These are phyloP conservation scores for Phalaenopsis hybrid DNA, from an alignment of 116 monocot species.

Conservation along the genomic window DNA sequence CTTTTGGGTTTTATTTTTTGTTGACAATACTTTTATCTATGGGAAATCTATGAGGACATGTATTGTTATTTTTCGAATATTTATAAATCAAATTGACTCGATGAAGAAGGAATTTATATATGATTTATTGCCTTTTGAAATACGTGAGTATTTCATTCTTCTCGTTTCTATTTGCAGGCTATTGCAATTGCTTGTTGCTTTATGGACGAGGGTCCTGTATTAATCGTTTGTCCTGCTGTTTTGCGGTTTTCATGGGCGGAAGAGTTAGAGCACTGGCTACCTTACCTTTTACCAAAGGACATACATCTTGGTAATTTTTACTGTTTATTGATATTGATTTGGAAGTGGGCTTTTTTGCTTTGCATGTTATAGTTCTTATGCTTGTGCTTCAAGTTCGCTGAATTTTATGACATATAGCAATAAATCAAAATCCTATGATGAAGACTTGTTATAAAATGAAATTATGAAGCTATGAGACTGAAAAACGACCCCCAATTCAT, in stretches of 20 bases:
- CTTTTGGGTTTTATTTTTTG: neutral
- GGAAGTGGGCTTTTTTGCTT: neutral
- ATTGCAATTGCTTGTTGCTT: constrained; percentile 87
- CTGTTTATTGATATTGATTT: neutral
- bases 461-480: neutral
- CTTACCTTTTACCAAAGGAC: constrained; percentile 70
- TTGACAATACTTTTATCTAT: neutral
- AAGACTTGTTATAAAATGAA: neutral
- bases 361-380: neutral
- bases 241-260: constrained; percentile 96
- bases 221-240: constrained; percentile 90
- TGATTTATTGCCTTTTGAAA: neutral
- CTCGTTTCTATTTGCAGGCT: constrained; percentile 51
- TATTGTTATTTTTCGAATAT: neutral
- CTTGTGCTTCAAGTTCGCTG: neutral
- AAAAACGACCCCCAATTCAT: neutral
- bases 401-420: neutral
- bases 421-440: neutral
- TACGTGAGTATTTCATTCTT: neutral
- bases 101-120: neutral
- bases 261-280: constrained; percentile 92
- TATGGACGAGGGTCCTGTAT: constrained; percentile 58
- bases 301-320: constrained; percentile 78
- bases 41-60: neutral
- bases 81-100: neutral